Evolutionary conservation across 129 eudicot species (phyloP).

Genomic region (Pseudognaphalium luteoalbum): DNA sequence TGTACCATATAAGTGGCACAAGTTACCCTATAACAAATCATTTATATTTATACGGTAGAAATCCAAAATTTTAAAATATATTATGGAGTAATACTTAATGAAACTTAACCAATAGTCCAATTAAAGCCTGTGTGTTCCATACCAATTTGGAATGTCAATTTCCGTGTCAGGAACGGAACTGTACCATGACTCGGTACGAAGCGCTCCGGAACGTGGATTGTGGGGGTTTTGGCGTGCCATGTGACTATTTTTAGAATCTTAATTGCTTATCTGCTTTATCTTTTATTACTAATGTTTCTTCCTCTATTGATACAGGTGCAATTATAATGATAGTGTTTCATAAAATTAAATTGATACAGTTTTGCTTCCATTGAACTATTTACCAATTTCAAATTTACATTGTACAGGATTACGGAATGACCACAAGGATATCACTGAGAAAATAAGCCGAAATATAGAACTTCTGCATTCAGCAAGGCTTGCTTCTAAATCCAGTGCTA

Average conservation of each 20-base stretch:
- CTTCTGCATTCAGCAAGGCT: constrained; percentile 72
- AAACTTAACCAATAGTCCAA: too few relatives aligned
- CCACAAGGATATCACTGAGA: constrained; percentile 75
- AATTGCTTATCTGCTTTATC: neutral
- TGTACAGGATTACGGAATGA: constrained; percentile 73
- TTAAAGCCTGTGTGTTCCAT: too few relatives aligned
- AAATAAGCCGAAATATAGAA: constrained; percentile 61
- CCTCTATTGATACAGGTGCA: neutral
- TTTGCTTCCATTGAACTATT: constrained; percentile 1
- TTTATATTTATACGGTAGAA: too few relatives aligned
- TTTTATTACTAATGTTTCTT: neutral
- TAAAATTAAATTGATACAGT: neutral
- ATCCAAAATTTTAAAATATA: too few relatives aligned
- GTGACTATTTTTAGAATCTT: neutral
- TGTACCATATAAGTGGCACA: too few relatives aligned
- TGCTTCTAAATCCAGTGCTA: constrained; percentile 34
- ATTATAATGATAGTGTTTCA: neutral
- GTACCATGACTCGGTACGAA: too few relatives aligned
- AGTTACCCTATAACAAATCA: too few relatives aligned
- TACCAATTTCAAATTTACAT: neutral
- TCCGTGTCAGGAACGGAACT: too few relatives aligned
- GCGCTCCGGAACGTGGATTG: too few relatives aligned
- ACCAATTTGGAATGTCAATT: too few relatives aligned
- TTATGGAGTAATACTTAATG: too few relatives aligned
- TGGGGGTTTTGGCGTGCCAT: too few relatives aligned